A percentile compares a stretch with the other conserved stretches of the same genome.
phyloP scores from a whole-genome alignment of 202 grass and related monocot genomes.

The Panicum virgatum region DNA sequence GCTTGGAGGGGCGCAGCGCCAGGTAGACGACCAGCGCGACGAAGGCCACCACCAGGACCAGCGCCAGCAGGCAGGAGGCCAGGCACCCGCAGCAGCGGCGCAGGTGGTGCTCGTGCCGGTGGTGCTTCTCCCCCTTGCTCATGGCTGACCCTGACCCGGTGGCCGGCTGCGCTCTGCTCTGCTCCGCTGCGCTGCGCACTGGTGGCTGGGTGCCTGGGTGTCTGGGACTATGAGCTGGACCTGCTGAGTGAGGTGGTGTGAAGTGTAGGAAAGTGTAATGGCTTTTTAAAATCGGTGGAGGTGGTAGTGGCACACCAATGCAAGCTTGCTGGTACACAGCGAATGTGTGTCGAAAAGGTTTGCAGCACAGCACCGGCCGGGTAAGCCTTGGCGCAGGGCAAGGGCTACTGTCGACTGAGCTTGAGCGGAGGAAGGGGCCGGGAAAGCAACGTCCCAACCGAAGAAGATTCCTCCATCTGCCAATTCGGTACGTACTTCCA shows the following conservation, averaged over 20 bases:
- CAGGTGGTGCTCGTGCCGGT: conserved; percentile 44
- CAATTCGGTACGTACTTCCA: conserved; percentile 14
- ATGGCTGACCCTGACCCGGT: no score
- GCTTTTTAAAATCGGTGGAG: conserved; percentile 36
- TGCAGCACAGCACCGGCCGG: neutral
- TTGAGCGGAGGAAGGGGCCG: neutral
- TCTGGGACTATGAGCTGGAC: neutral
- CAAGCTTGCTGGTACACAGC: neutral
- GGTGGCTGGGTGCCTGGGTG: neutral
- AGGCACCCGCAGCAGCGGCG: conserved; percentile 51
- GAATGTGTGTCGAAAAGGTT: neutral
- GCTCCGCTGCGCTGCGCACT: no score
- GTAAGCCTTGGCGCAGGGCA: neutral
- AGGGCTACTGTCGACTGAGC: neutral
- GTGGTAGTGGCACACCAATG: neutral
- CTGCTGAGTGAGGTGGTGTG: neutral
- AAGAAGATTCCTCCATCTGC: conserved; percentile 48
- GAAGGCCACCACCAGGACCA: conserved; percentile 59
- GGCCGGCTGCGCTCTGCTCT: no score
- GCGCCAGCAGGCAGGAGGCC: conserved; percentile 46
- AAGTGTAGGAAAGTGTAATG: conserved; percentile 14
- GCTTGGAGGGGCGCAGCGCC: conserved; percentile 70
- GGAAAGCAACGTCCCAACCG: conserved; percentile 49
- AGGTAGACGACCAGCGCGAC: conserved; percentile 60
- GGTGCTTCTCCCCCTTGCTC: conserved; percentile 56